Percentiles rank a stretch among this genome's conserved stretches.
These are phyloP conservation scores for Coprinellus micaceus DNA, from an alignment of 768 basidiomycete genomes.

Conservation along the genomic window DNA sequence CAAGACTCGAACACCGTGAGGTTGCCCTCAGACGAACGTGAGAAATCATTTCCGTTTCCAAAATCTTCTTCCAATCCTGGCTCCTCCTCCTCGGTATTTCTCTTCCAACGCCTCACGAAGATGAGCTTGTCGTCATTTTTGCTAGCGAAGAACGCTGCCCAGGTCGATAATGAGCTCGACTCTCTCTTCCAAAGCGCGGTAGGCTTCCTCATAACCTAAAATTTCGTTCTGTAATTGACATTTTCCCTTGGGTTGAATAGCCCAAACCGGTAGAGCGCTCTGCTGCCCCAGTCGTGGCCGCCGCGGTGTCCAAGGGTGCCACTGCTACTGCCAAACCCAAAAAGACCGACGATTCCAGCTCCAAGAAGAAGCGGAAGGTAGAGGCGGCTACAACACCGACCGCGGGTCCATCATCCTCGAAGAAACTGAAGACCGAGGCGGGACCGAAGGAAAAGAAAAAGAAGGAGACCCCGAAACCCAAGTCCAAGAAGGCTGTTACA, in stretches of 20 bases:
- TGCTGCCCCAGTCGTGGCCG: constrained; percentile 18
- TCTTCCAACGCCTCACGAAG: too few species aligned
- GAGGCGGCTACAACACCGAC: background rate
- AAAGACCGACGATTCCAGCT: background rate
- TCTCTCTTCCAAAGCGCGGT: constrained; percentile 57
- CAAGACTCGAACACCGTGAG: too few species aligned
- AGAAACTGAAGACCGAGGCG: constrained; percentile 31
- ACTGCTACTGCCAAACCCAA: background rate
- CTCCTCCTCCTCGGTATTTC: too few species aligned
- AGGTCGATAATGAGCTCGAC: constrained; percentile 60
- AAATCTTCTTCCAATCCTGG: too few species aligned
- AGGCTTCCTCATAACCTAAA: constrained; percentile 17
- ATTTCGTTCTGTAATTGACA: background rate
- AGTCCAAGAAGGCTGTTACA: constrained; percentile 6
- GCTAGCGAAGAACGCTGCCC: constrained; percentile 31
- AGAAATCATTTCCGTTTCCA: too few species aligned
- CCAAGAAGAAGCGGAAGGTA: background rate
- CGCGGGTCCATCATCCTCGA: constrained; percentile 11
- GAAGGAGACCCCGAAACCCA: constrained; percentile 3
- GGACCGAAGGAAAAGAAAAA: background rate
- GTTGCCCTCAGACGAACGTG: too few species aligned
- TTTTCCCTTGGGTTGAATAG: constrained; percentile 8
- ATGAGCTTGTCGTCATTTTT: constrained; percentile 62
- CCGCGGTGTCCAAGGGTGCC: background rate
- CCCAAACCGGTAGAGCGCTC: constrained; percentile 14